Conservation (phyloP, 2,329 filamentous ascomycete genomes). For the Phialocephala subalpina region DNA sequence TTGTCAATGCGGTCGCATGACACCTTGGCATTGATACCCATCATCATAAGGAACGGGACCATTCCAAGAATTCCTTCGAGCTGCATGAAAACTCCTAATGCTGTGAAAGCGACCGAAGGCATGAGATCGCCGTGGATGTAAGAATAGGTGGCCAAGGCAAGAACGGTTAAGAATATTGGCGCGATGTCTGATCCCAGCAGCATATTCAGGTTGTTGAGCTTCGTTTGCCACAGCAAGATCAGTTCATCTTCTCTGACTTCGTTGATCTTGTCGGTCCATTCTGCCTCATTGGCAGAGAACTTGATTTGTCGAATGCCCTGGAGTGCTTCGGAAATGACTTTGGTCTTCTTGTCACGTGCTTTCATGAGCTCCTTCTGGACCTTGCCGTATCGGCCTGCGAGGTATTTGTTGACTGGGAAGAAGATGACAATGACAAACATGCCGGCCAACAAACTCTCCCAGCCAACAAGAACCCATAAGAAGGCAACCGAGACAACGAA, state of each 20-base stretch:
- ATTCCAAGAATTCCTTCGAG: slow-evolving; percentile 74
- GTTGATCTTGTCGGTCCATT: slow-evolving; percentile 76
- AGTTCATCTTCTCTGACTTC: slow-evolving; percentile 72
- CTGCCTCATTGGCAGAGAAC: slow-evolving; percentile 77
- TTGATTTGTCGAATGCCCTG: slow-evolving; percentile 85
- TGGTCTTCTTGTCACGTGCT: slow-evolving; percentile 76
- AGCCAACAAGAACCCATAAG: slow-evolving; percentile 72
- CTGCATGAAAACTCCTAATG: slow-evolving; percentile 74
- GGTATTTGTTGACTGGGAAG: slow-evolving; percentile 71
- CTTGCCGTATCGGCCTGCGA: slow-evolving; percentile 68
- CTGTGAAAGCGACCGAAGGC: slow-evolving; percentile 80
- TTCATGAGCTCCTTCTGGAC: slow-evolving; percentile 76
- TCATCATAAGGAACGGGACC: slow-evolving; percentile 75
- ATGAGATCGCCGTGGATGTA: slow-evolving; percentile 65
- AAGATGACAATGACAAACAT: slow-evolving; percentile 67
- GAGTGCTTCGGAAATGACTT: slow-evolving; percentile 76
- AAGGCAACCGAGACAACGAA: slow-evolving; percentile 67
- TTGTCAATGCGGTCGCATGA: slow-evolving; percentile 74
- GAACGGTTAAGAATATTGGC: slow-evolving; percentile 75
- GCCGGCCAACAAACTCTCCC: slow-evolving; percentile 70
- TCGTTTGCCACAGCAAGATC: slow-evolving; percentile 61
- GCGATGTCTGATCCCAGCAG: slow-evolving; percentile 68
- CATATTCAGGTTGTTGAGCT: slow-evolving; percentile 30
- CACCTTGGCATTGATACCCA: slow-evolving; percentile 75
- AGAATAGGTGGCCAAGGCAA: slow-evolving; percentile 74